Evolutionary conservation across 768 basidiomycete species (phyloP).

Genomic region (Trametes coccinea): DNA sequence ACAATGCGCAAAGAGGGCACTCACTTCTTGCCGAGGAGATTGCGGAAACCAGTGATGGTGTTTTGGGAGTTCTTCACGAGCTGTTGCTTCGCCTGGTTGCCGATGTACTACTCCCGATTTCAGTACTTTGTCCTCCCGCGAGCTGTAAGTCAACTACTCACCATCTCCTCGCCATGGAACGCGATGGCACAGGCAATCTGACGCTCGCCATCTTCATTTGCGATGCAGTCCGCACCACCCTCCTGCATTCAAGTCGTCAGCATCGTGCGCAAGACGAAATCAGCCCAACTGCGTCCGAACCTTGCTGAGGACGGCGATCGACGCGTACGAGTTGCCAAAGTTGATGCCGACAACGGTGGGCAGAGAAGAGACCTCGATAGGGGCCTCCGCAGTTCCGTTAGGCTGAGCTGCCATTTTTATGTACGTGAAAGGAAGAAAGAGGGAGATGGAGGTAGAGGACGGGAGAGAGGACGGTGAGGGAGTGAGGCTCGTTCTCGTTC

Average conservation of each 20-base stretch:
- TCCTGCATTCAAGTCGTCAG: conserved; percentile 50
- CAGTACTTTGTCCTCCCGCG: neutral
- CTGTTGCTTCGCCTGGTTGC: conserved; percentile 91
- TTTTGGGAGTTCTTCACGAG: conserved; percentile 94
- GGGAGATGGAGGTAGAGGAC: neutral
- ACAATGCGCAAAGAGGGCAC: conserved; percentile 24
- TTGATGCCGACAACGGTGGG: conserved; percentile 89
- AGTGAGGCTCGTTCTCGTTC: neutral
- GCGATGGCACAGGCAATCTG: conserved; percentile 95
- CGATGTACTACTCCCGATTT: conserved; percentile 73
- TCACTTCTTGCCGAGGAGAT: conserved; percentile 89
- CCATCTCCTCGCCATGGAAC: conserved; percentile 89
- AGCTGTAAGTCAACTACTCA: conserved; percentile 40
- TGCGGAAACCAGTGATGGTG: conserved; percentile 93
- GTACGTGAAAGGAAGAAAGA: neutral
- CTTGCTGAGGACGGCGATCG: conserved; percentile 94
- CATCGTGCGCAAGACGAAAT: neutral
- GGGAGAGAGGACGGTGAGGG: neutral
- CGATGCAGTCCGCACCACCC: conserved; percentile 90
- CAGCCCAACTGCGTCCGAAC: too few relatives aligned
- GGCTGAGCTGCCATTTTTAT: conserved; percentile 42
- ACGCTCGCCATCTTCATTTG: conserved; percentile 97
- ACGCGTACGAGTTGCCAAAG: conserved; percentile 93
- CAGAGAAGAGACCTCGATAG: conserved; percentile 33
- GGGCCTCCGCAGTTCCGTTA: conserved; percentile 54